Conservation (phyloP, 2,329 filamentous ascomycete genomes). For the Geosmithia flava region DNA sequence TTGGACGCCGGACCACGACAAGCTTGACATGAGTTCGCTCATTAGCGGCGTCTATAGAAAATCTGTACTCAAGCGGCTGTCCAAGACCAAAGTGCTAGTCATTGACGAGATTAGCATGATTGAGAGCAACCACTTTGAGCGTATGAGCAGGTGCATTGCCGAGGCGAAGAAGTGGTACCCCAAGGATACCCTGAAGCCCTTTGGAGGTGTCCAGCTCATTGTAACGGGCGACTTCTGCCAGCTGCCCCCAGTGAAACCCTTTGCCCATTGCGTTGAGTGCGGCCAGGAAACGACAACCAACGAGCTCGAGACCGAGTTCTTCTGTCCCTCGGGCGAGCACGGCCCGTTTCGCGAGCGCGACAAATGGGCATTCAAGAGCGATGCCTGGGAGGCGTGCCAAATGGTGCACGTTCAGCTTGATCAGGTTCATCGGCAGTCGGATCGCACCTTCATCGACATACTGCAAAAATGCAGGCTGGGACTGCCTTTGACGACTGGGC, state of each 20-base stretch:
- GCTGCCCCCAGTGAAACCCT: constrained; percentile 45
- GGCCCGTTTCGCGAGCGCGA: constrained; percentile 28
- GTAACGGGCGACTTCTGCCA: constrained; percentile 41
- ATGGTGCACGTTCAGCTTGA: constrained; percentile 41
- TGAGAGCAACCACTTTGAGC: constrained; percentile 27
- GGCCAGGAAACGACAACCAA: constrained; percentile 11
- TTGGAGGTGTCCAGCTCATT: constrained; percentile 13
- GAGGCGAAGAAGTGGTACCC: background rate
- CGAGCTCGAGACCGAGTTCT: constrained; percentile 12
- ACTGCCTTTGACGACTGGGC: constrained; percentile 17
- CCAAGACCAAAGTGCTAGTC: constrained; percentile 38
- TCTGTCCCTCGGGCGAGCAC: background rate
- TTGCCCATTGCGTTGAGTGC: constrained; percentile 15
- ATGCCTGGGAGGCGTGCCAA: constrained; percentile 38
- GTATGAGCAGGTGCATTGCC: constrained; percentile 18
- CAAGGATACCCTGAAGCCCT: constrained; percentile 3
- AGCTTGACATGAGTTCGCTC: constrained; percentile 7
- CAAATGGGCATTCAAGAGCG: constrained; percentile 48
- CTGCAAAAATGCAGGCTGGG: constrained; percentile 43
- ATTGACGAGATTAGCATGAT: constrained; percentile 59
- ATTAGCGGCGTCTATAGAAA: background rate
- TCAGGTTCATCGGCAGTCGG: constrained; percentile 44
- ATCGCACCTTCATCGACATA: constrained; percentile 38
- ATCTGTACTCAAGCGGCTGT: constrained; percentile 16
- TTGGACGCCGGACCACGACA: constrained; percentile 28